phyloP scores from a whole-genome alignment of 1,139 yeast genomes.

The Blastobotrys capitulatus region DNA sequence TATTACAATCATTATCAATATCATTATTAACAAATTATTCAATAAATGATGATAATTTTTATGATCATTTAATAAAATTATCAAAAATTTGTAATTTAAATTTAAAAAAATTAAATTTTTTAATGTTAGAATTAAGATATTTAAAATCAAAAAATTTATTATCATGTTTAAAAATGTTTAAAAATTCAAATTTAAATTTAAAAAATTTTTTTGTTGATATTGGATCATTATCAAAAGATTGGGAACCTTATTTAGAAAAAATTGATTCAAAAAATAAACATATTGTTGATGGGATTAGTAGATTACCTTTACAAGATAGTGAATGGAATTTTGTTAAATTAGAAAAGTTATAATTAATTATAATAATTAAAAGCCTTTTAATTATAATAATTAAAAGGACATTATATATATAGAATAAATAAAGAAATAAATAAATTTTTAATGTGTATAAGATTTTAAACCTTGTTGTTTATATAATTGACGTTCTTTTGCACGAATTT shows the following conservation, averaged over 20 bases:
- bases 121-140: constrained; percentile 5
- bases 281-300: constrained; percentile 4
- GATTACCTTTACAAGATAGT: constrained; percentile 1
- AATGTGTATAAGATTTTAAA: constrained; percentile 3
- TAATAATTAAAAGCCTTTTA: too few species aligned
- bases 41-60: background rate
- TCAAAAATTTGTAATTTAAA: background rate
- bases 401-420: background rate
- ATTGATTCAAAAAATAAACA: background rate
- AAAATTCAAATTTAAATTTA: background rate
- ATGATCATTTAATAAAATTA: background rate
- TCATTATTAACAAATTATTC: background rate
- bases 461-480: constrained; percentile 1
- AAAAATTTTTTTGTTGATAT: background rate
- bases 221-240: background rate
- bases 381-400: background rate
- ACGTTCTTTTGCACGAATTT: constrained; percentile 9
- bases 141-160: background rate
- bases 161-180: background rate
- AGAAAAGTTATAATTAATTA: background rate
- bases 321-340: constrained; percentile 4
- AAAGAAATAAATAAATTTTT: background rate
- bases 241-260: background rate
- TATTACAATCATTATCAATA: background rate
- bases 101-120: background rate